Base-by-base conservation (phyloP, 2,329 filamentous ascomycete genomes). In the Aspergillus pseudonomiae region DNA sequence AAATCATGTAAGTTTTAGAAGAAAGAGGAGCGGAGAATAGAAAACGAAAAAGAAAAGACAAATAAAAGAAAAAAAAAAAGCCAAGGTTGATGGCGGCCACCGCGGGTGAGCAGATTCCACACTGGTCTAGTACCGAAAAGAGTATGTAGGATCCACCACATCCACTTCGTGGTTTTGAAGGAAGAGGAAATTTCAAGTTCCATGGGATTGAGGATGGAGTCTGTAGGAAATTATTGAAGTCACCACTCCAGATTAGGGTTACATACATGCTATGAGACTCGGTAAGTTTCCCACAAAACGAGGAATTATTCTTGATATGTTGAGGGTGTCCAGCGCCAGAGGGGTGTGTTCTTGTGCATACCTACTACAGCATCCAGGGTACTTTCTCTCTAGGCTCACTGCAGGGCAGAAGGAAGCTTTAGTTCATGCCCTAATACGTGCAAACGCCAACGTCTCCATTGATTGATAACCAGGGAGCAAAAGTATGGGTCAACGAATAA, bases 401-500 rank as follows among this genome's bases (percentile, higher is more conserved):
- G 48, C 48, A 52, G 19, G 28, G 16, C 26, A 52, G 48, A 3
- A 10, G 28, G 48, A 52, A 21, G 28, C 28, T 52, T 34, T 34
- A n/a, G 26, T n/a, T 32, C 16, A 30, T 52, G 19, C 48, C 59
- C 55, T 59, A 62, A 65, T 45, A 43, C 55, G 30, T n/a, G 48
- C 28, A 24, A 50, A 32, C 26, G 16, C 28, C 28, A 52, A 52
- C 10, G 48, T n/a, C 48, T 21, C 48, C 48, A 65, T 56, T 65
- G 65, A 68, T 68, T 68, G 65, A 68, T 68, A 68, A 67, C 57
- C 55, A 32, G 48, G n/a, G 45, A 43, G 48, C 56, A 57, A 41
- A 57, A 41, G 50, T 52, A 56, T 46, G 59, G 62, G 54, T 61
- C 50, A 28, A 39, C 61, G 57, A 65, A 65, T 65, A 24, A 63